A percentile compares a stretch with the other conserved stretches of the same genome.
These are phyloP conservation scores for Trypanosomatidae sp. DNA, from an alignment of 208 protist genomes.

Conservation along the genomic window DNA sequence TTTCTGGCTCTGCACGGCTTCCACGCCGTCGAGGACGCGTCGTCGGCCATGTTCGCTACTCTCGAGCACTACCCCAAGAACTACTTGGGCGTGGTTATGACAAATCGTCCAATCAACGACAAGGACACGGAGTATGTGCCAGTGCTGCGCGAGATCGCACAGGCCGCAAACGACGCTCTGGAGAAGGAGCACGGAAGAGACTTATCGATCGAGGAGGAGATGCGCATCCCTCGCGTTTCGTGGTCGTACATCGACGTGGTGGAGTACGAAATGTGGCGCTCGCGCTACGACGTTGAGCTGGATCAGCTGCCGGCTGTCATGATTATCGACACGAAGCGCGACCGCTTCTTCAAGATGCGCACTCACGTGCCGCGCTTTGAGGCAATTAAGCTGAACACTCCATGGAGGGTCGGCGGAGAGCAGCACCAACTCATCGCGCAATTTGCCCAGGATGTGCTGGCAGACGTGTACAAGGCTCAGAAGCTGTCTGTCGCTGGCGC, in stretches of 20 bases:
- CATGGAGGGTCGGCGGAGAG: constrained; percentile 64
- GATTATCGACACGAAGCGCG: constrained; percentile 69
- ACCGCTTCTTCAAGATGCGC: constrained; percentile 68
- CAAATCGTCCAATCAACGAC: constrained; percentile 36
- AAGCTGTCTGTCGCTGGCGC: constrained; percentile 57
- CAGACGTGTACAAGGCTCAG: constrained; percentile 47
- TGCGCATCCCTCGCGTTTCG: constrained; percentile 35
- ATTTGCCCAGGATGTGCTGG: constrained; percentile 64
- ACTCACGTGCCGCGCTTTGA: constrained; percentile 61
- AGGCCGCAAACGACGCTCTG: constrained; percentile 36
- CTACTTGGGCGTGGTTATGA: constrained; percentile 72
- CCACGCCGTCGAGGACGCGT: constrained; percentile 72
- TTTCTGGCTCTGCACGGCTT: constrained; percentile 66
- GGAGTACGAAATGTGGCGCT: constrained; percentile 48
- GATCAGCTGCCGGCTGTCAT: constrained; percentile 73
- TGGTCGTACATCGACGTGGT: constrained; percentile 63
- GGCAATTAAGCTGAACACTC: constrained; percentile 53
- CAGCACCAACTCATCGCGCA: constrained; percentile 54
- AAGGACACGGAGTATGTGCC: constrained; percentile 59
- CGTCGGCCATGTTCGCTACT: constrained; percentile 44
- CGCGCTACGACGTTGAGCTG: constrained; percentile 54
- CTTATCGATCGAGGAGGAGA: constrained; percentile 31
- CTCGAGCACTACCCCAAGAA: constrained; percentile 41
- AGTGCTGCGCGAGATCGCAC: constrained; percentile 72
- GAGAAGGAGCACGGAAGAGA: constrained; percentile 8